A percentile compares a stretch with the other conserved stretches of the same genome.
Conservation (phyloP, 1,139 yeast species). For the Magnusiomyces fungicola region DNA sequence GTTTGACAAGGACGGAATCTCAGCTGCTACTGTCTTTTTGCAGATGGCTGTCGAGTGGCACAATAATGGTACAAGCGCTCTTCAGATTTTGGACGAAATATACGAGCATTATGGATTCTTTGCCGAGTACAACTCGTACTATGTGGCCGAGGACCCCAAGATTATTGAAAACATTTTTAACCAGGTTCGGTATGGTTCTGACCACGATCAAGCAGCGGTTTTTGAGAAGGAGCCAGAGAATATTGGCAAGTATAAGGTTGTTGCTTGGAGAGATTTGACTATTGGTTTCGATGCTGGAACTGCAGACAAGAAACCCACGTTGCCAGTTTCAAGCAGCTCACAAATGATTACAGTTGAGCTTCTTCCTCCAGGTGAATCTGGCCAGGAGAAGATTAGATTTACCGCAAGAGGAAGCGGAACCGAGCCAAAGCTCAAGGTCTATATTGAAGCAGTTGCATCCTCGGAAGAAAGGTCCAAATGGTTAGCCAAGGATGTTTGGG, state of each 20-base stretch:
- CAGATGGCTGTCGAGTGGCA: constrained; percentile 55
- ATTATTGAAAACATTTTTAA: constrained; percentile 48
- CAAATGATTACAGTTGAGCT: constrained; percentile 77
- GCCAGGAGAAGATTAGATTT: constrained; percentile 47
- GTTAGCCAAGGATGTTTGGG: constrained; percentile 67
- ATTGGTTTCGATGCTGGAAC: constrained; percentile 72
- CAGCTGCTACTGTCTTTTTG: constrained; percentile 73
- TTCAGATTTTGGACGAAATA: constrained; percentile 50
- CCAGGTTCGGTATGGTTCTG: constrained; percentile 35
- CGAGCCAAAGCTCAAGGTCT: constrained; percentile 88
- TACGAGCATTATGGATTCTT: constrained; percentile 66
- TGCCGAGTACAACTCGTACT: constrained; percentile 84
- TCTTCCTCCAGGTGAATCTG: constrained; percentile 23
- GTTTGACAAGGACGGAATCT: constrained; percentile 88
- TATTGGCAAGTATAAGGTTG: constrained; percentile 50
- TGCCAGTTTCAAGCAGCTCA: constrained; percentile 64
- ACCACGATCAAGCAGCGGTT: constrained; percentile 2
- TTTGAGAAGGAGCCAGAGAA: constrained; percentile 32
- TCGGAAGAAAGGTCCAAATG: constrained; percentile 40
- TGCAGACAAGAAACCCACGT: constrained; percentile 44
- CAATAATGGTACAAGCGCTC: constrained; percentile 27
- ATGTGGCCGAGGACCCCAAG: constrained; percentile 50
- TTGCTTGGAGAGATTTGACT: constrained; percentile 78
- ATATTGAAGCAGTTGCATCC: constrained; percentile 60
- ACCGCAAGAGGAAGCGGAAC: constrained; percentile 95